Base-by-base conservation (phyloP, 331 rosid species). In the Malus hybrid region DNA sequence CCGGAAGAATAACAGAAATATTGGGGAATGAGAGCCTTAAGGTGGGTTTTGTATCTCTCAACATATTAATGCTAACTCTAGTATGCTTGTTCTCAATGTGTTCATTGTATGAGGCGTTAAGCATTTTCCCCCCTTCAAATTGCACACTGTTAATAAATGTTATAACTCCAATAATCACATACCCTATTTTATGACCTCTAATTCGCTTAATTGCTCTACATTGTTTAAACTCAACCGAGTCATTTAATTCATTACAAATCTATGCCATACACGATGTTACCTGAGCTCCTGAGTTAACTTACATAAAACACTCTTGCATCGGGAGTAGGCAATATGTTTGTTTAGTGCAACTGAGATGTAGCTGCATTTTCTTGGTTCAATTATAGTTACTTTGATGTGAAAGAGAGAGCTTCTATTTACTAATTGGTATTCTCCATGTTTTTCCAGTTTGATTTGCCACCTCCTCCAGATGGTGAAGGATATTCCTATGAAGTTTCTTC, bases 401-500 rank as follows among this genome's bases (percentile, higher is more conserved):
- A 34, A 48, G 67, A 46, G 67, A 46, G 42, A 48, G 10, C 56
- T 77, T 44, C 32, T 28, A 42, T 63, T 36, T 72, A 28, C 56
- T 56, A 48, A 70, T 44, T 67, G 65, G 5, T 75, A 39, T 67
- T 63, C 56, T 24, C 46, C 24, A 2, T 60, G 71, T 57, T 82
- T 86, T 82, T 24, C 76, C 76, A 91, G 99, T 52, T 94, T 67
- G 87, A 82, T 71, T 85, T 94, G 87, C 86, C 79, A 5, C 90
- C 90, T 63, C 90, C 83, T 82, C 99, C 99, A 34, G 19, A 66
- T 65, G 99, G 99, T 83, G 99, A 94, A 87, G 98, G 96, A 75
- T 29, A 3, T 11, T 56, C 86, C 13, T 80, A 94, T 28, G 86
- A 75, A 65, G 96, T 75, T 73, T 79, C 34, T 61, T 65, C 54